phyloP scores from a whole-genome alignment of 2,329 filamentous ascomycete genomes.

The Stagonosporopsis chrysanthemi region DNA sequence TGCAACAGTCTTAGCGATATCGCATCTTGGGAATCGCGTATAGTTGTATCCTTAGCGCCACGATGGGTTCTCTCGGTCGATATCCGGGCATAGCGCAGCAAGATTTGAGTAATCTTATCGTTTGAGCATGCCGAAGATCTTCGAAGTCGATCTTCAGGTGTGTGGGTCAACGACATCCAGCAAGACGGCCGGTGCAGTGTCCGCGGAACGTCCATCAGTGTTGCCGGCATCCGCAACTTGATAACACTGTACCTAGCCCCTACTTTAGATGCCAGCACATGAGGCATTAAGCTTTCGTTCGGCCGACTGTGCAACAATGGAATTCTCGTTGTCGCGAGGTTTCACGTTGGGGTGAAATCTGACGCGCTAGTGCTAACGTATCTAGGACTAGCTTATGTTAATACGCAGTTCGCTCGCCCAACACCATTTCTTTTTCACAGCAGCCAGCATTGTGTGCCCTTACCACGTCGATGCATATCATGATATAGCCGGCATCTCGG shows the following conservation, averaged over 20 bases:
- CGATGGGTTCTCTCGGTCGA: too few relatives aligned
- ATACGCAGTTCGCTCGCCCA: too few relatives aligned
- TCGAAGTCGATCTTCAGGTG: background rate
- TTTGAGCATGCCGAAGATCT: background rate
- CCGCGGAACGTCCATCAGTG: background rate
- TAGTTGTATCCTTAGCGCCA: too few relatives aligned
- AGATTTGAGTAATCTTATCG: too few relatives aligned
- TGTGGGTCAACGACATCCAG: too few relatives aligned
- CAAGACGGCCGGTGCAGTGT: background rate
- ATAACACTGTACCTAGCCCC: background rate
- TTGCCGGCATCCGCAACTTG: background rate
- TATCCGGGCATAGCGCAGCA: too few relatives aligned
- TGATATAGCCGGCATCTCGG: background rate
- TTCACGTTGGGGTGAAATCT: background rate
- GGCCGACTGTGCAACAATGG: background rate
- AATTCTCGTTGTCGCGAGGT: background rate
- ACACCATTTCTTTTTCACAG: background rate
- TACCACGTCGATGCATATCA: background rate
- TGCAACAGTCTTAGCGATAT: too few relatives aligned
- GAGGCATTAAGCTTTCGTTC: background rate
- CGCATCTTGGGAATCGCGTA: too few relatives aligned
- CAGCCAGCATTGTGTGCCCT: background rate
- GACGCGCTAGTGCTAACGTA: background rate
- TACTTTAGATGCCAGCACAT: too few relatives aligned
- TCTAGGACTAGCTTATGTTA: too few relatives aligned